These are phyloP conservation scores for Cercospora nicotianae DNA, from an alignment of 2,329 filamentous ascomycete genomes.

Conservation along the genomic window DNA sequence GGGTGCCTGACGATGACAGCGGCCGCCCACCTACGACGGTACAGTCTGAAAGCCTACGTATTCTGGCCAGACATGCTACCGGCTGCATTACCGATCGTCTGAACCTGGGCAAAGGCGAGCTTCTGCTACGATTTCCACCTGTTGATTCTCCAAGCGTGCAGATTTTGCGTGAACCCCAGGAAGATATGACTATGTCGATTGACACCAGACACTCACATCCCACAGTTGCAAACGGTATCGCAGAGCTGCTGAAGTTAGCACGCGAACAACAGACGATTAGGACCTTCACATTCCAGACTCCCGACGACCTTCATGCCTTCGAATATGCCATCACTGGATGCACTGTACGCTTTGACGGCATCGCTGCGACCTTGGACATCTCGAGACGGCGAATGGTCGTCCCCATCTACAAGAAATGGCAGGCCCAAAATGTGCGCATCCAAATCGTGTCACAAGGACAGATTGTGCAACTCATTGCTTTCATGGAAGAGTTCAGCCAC, in stretches of 20 bases:
- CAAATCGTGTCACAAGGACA: constrained; percentile 78
- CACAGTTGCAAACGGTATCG: constrained; percentile 59
- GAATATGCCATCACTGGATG: constrained; percentile 78
- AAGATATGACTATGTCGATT: constrained; percentile 74
- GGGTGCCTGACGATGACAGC: constrained; percentile 57
- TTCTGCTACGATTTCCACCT: constrained; percentile 48
- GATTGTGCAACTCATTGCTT: constrained; percentile 74
- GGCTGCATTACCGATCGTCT: constrained; percentile 80
- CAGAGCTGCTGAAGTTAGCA: constrained; percentile 60
- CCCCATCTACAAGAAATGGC: constrained; percentile 92
- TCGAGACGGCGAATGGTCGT: constrained; percentile 75
- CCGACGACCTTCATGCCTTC: constrained; percentile 69
- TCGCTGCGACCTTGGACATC: constrained; percentile 75
- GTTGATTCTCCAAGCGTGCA: constrained; percentile 58
- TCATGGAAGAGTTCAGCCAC: constrained; percentile 84
- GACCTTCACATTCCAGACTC: constrained; percentile 55
- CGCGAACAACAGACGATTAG: constrained; percentile 65
- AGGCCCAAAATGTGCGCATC: constrained; percentile 74
- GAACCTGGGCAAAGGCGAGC: constrained; percentile 63
- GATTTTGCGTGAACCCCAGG: constrained; percentile 70
- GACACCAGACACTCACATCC: constrained; percentile 44
- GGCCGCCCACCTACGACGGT: constrained; percentile 65
- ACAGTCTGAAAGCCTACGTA: constrained; percentile 71
- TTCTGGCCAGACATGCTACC: constrained; percentile 70
- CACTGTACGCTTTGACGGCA: constrained; percentile 55